Evolutionary conservation across 1,139 yeast genomes (phyloP).

Genomic region (Protomyces macrosporus): DNA sequence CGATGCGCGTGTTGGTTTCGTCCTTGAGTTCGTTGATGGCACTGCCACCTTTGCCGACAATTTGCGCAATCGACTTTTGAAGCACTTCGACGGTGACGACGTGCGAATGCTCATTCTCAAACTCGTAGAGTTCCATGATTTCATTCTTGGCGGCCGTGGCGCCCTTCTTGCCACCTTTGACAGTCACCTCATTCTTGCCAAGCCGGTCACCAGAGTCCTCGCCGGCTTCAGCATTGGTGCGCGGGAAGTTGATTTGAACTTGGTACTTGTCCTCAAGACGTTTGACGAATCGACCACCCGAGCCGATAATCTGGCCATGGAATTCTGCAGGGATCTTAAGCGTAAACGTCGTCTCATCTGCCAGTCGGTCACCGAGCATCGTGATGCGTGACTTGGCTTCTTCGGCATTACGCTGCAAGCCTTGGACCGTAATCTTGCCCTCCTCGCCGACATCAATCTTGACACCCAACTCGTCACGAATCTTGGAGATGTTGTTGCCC

Average conservation of each 20-base stretch:
- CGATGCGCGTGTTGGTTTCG: constrained; percentile 70
- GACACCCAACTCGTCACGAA: constrained; percentile 75
- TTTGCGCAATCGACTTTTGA: constrained; percentile 64
- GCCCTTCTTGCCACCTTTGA: constrained; percentile 89
- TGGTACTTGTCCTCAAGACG: constrained; percentile 85
- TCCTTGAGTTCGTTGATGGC: constrained; percentile 76
- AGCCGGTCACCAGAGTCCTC: constrained; percentile 36
- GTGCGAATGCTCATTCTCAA: constrained; percentile 82
- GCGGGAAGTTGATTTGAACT: constrained; percentile 75
- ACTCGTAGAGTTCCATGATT: constrained; percentile 72
- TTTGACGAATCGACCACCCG: constrained; percentile 72
- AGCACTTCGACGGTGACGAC: constrained; percentile 62
- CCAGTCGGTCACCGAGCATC: constrained; percentile 65
- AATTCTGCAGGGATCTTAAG: constrained; percentile 68
- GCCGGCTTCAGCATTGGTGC: constrained; percentile 30
- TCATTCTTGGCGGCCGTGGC: constrained; percentile 84
- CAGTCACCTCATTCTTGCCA: constrained; percentile 58
- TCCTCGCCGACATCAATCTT: constrained; percentile 61
- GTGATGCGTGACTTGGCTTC: constrained; percentile 60
- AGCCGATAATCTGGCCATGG: constrained; percentile 81
- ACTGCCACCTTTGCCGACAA: constrained; percentile 87
- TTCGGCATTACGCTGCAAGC: constrained; percentile 73
- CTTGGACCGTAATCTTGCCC: constrained; percentile 60
- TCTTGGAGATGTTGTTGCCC: constrained; percentile 64
- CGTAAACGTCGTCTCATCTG: constrained; percentile 68